Evolutionary conservation across 2,329 filamentous ascomycete genomes (phyloP).

Genomic region (Ceratocystis colombiana): DNA sequence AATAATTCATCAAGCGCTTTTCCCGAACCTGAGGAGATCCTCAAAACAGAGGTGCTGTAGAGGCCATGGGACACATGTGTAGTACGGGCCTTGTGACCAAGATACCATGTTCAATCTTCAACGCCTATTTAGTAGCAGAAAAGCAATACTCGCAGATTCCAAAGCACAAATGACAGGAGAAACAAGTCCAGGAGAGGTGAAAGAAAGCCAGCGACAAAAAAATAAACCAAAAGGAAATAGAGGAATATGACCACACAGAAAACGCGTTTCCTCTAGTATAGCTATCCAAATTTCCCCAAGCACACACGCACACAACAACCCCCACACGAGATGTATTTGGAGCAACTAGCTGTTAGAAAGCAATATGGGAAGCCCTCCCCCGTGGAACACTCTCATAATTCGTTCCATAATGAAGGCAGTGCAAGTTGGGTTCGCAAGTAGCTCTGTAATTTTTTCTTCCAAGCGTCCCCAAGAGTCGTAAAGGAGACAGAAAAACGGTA

Average conservation of each 20-base stretch:
- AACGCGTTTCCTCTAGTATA: not conserved
- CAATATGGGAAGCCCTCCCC: not conserved
- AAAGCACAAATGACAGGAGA: constrained; percentile 30
- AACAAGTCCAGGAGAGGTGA: constrained; percentile 27
- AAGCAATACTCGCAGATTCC: constrained; percentile 25
- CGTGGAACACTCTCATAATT: not conserved
- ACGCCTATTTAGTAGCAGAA: constrained; percentile 34
- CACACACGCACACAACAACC: not conserved
- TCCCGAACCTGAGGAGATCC: not conserved
- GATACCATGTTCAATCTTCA: constrained; percentile 31
- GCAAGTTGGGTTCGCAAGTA: not conserved
- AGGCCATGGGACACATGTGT: not conserved
- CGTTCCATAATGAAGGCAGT: not conserved
- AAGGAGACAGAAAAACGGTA: constrained; percentile 17
- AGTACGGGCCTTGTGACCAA: constrained; percentile 8
- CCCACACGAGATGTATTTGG: not conserved
- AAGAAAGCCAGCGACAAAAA: constrained; percentile 16
- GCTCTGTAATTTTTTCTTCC: not conserved
- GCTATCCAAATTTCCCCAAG: not conserved
- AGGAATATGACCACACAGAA: constrained; percentile 15
- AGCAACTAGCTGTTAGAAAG: not conserved
- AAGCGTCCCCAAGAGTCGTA: constrained; percentile 22
- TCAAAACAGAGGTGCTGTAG: not conserved
- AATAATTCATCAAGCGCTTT: not conserved
- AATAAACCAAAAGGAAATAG: constrained; percentile 28